phyloP scores from a whole-genome alignment of 2,329 filamentous ascomycete genomes.

The Penicillium nordicum region DNA sequence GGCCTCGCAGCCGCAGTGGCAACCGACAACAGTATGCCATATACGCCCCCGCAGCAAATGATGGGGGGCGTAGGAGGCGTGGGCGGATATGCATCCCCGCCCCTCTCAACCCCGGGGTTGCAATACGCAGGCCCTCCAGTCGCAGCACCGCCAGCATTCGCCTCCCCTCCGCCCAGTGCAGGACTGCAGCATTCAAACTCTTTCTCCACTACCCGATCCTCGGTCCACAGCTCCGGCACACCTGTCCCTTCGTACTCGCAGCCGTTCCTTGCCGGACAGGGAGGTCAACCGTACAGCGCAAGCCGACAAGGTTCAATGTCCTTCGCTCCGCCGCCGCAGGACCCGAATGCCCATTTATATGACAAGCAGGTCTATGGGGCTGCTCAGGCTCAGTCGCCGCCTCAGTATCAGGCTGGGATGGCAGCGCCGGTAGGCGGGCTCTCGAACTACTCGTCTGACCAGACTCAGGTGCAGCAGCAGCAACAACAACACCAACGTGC shows the following conservation, averaged over 20 bases:
- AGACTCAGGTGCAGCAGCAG: slow-evolving; percentile 21
- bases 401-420: slow-evolving; percentile 13
- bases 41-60: slow-evolving; percentile 29
- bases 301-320: slow-evolving; percentile 24
- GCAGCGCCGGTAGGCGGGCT: slow-evolving; percentile 36
- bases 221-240: slow-evolving; percentile 27
- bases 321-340: slow-evolving; percentile 24
- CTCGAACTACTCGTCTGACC: slow-evolving; percentile 43
- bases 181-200: slow-evolving; percentile 28
- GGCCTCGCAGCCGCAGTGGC: slow-evolving; percentile 43
- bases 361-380: slow-evolving; percentile 27
- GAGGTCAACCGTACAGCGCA: slow-evolving; percentile 12
- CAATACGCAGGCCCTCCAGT: slow-evolving; percentile 23
- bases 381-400: slow-evolving; percentile 15
- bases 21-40: slow-evolving; percentile 37
- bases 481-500: slow-evolving; percentile 19
- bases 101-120: slow-evolving; percentile 14
- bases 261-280: slow-evolving; percentile 16
- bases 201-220: slow-evolving; percentile 21
- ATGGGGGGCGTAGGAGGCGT: slow-evolving; percentile 12
- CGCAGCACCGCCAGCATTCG: slow-evolving; percentile 25
- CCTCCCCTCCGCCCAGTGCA: slow-evolving; percentile 37
- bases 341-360: slow-evolving; percentile 37
- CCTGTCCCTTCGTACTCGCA: slow-evolving; percentile 29
- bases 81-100: slow-evolving; percentile 23